phyloP scores from a whole-genome alignment of 176 grass and related monocot species.

The Secale cereale region DNA sequence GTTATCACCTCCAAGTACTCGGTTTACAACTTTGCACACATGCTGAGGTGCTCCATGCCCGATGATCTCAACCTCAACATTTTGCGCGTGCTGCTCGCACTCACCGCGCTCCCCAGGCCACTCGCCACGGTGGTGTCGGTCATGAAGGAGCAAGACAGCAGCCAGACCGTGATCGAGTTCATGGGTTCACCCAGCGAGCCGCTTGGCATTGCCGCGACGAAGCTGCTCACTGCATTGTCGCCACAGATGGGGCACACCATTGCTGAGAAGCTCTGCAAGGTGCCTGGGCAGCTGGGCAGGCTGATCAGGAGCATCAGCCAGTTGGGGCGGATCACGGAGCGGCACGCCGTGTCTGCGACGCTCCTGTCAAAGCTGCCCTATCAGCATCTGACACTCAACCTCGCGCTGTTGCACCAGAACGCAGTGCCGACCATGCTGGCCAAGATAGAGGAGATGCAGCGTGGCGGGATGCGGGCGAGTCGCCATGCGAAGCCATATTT shows the following conservation, averaged over 20 bases:
- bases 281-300: constrained; percentile 43
- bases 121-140: constrained; percentile 64
- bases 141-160: constrained; percentile 62
- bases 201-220: constrained; percentile 41
- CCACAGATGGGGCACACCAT: constrained; percentile 71
- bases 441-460: constrained; percentile 75
- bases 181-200: constrained; percentile 47
- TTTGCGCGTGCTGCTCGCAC: constrained; percentile 58
- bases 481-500: constrained; percentile 57
- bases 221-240: constrained; percentile 56
- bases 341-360: constrained; percentile 51
- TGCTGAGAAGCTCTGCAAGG: constrained; percentile 69
- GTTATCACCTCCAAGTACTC: constrained; percentile 85
- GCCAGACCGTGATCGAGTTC: constrained; percentile 56
- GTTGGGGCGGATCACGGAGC: constrained; percentile 50
- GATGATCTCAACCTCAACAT: constrained; percentile 67
- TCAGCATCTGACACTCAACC: constrained; percentile 67
- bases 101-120: constrained; percentile 38
- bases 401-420: constrained; percentile 45
- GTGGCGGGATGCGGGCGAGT: constrained; percentile 45
- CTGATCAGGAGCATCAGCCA: constrained; percentile 52
- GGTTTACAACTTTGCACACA: constrained; percentile 81
- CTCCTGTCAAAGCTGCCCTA: constrained; percentile 69
- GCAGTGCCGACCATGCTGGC: constrained; percentile 35
- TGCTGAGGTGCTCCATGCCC: constrained; percentile 68